A percentile compares a stretch with the other conserved stretches of the same genome.
phyloP scores from a whole-genome alignment of 208 protist species.

The Leishmania aethiopica region DNA sequence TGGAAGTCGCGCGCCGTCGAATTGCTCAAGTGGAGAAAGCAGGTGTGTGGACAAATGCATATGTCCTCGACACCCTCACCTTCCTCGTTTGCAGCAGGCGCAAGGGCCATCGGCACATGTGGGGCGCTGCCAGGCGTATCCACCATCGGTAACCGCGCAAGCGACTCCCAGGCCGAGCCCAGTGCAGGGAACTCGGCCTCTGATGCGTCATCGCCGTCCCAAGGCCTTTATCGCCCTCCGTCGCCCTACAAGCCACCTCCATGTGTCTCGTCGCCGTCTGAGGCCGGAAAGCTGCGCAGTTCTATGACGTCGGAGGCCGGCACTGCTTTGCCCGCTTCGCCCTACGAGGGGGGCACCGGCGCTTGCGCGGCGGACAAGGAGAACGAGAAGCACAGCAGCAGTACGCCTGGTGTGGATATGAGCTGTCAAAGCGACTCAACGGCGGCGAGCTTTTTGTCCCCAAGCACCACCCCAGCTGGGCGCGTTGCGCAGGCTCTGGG shows the following conservation, averaged over 20 bases:
- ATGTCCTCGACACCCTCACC: background rate
- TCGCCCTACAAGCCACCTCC: conserved; percentile 2
- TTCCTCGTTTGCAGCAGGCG: background rate
- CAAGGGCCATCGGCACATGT: background rate
- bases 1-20: conserved; percentile 12
- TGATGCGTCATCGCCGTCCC: background rate
- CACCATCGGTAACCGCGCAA: background rate
- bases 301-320: background rate
- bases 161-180: background rate
- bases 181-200: background rate
- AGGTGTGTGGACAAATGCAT: background rate
- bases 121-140: background rate
- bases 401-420: background rate
- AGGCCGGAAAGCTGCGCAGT: background rate
- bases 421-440: background rate
- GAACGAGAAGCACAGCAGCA: conserved; percentile 1
- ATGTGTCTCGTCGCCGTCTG: background rate
- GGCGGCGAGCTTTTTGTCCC: background rate
- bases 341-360: background rate
- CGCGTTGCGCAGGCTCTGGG: conserved; percentile 10
- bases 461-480: background rate
- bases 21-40: conserved; percentile 4
- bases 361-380: background rate
- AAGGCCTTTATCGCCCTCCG: background rate
- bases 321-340: background rate